phyloP scores from a whole-genome alignment of 371 early-diverging fungal species.

The Lichtheimia ramosa region DNA sequence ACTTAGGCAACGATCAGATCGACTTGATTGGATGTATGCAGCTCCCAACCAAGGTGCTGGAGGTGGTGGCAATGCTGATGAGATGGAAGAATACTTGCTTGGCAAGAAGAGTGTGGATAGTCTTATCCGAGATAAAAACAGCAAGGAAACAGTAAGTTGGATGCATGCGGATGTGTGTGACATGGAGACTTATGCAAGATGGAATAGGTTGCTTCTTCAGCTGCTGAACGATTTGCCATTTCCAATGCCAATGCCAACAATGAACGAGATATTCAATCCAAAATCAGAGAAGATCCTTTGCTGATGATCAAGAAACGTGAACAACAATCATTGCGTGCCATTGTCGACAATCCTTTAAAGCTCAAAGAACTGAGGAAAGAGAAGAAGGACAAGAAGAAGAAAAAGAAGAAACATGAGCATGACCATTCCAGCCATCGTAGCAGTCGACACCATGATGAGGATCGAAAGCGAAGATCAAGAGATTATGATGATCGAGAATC shows the following conservation, averaged over 20 bases:
- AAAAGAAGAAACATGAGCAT: constrained; percentile 16
- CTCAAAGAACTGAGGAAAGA: constrained; percentile 58
- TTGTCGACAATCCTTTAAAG: constrained; percentile 76
- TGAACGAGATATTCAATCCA: constrained; percentile 78
- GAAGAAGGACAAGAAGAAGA: constrained; percentile 50
- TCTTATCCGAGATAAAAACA: constrained; percentile 54
- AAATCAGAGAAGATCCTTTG: constrained; percentile 92
- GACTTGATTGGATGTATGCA: constrained; percentile 96
- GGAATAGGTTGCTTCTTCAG: constrained; percentile 18
- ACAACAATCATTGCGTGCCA: constrained; percentile 75
- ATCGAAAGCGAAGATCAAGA: no score
- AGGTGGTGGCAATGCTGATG: constrained; percentile 53
- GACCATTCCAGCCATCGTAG: not conserved
- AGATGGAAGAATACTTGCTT: constrained; percentile 87
- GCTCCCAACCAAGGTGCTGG: constrained; percentile 62
- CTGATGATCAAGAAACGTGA: constrained; percentile 85
- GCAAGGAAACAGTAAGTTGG: constrained; percentile 41
- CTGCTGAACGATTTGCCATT: constrained; percentile 32
- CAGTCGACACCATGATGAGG: not conserved
- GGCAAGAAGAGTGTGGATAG: constrained; percentile 85
- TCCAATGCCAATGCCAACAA: constrained; percentile 74
- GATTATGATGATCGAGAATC: constrained; percentile 1
- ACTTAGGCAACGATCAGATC: constrained; percentile 65
- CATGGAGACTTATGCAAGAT: not conserved
- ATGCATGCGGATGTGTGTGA: not conserved